Evolutionary conservation across 805 yeast genomes (phyloP), one percentile per base, ranked within the genome.

Genomic region (Metschnikowia hibisci): DNA sequence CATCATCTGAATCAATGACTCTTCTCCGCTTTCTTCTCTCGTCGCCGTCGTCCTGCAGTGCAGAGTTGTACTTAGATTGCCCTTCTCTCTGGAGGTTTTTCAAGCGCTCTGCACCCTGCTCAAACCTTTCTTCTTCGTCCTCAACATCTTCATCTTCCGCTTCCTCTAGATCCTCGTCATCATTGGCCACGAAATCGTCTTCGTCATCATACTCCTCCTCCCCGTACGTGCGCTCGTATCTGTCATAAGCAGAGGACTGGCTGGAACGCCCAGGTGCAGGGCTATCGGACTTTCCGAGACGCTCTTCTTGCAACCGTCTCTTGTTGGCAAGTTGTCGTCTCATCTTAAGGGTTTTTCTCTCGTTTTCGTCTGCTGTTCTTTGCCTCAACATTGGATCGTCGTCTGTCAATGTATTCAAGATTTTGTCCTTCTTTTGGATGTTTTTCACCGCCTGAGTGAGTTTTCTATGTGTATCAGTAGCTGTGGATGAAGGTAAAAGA

Each of bases 401-500:
- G 4, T 76, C 73, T 13, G 80, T 76, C 32, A 77, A 69, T 1
- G 80, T 71, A 52, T 73, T 75, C 53, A 77, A 71, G 52, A 76
- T 76, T 51, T 71, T 67, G 47, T 70, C 77, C 49, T 69, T 64
- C 52, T 62, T 67, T 59, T 76, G 73, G 42, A 70, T 71, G 38
- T 66, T 67, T 47, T 76, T 73, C 32, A 84, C 79, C 2, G 88
- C 87, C 48, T 77, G 76, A 2, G 96, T 87, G 51, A 93, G 74
- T 57, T 81, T 79, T 53, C 78, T 75, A 62, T 91, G 98, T 3
- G 95, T 84, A 41, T 78, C 77, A 2, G 97, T 87, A 34, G 78
- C 75, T n/a, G 95, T 87, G 0, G 97, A 88, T 0, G 96, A 81
- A 13, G 99, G 99, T 40, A 89, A 78, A 43, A 93, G 78, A 60